Percentiles rank a stretch among this genome's conserved stretches.
These are phyloP conservation scores for Globisporangium uncinulatum DNA, from an alignment of 352 stramenopile genomes.

Conservation along the genomic window DNA sequence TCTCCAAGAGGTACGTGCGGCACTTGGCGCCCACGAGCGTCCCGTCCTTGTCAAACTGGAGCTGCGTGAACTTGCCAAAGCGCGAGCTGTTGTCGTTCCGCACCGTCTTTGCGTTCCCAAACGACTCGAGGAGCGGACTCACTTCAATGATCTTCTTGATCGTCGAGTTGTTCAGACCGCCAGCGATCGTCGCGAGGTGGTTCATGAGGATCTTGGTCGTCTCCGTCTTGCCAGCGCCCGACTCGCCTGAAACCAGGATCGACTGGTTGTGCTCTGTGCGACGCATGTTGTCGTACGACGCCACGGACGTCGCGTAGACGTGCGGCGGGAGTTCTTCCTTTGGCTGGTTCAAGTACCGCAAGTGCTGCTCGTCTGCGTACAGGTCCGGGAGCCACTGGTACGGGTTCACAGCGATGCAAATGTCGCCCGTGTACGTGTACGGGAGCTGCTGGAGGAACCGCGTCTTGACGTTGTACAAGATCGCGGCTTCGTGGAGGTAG, in stretches of 20 bases:
- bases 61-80: conserved; percentile 52
- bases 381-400: conserved; percentile 90
- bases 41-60: conserved; percentile 50
- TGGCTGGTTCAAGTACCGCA: conserved; percentile 66
- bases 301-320: conserved; percentile 75
- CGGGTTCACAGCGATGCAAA: conserved; percentile 97
- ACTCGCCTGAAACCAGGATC: conserved; percentile 85
- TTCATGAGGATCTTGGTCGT: conserved; percentile 89
- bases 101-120: conserved; percentile 65
- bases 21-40: conserved; percentile 91
- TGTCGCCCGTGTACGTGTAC: conserved; percentile 97
- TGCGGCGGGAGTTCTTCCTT: conserved; percentile 76
- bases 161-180: conserved; percentile 58
- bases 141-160: conserved; percentile 83
- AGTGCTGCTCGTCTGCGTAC: conserved; percentile 76
- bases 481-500: conserved; percentile 89
- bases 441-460: conserved; percentile 81
- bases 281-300: conserved; percentile 76
- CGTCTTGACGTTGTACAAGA: conserved; percentile 87
- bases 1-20: conserved; percentile 96
- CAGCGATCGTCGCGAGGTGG: conserved; percentile 70
- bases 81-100: conserved; percentile 46
- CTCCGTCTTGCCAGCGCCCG: conserved; percentile 84
- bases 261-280: conserved; percentile 67
- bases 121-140: conserved; percentile 80